Evolutionary conservation across 345 rosid genomes (phyloP), one percentile per base, ranked within the genome.

Genomic region (Bruguiera parviflora): DNA sequence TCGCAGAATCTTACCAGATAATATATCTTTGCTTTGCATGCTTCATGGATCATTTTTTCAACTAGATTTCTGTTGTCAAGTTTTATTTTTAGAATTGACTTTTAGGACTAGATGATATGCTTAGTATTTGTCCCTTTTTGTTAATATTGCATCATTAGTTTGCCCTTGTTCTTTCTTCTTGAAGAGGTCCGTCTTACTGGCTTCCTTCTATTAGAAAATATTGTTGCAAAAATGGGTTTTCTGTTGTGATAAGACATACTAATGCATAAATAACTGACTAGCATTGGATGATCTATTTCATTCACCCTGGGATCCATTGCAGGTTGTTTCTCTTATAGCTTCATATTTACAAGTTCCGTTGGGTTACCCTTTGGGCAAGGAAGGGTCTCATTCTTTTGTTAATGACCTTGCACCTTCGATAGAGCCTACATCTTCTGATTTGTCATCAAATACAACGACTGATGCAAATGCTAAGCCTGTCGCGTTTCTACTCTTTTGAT

Each of bases 371-470:
- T 53, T 96, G 76, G 86, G 67, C 19, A 69, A 92, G 53, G 88
- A 97, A 74, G 92, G 97, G 73, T 96, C 99, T 21, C 88, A 46
- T 67, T 87, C 98, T n/a, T 89, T 84, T 70, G 86, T 96, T 8
- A 75, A 64, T 63, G 97, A 96, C 73, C 79, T 75, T 75, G 91
- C 92, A 21, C 90, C 97, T 52, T 87, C 94, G 47, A 21, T 73
- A 35, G 98, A 92, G 77, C 77, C 86, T 65, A 59, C 83, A 37
- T 65, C 96, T n/a, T 75, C 86, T 68, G 92, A 90, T 66, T 69
- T 79, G 72, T 69, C 84, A 46, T 74, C 77, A 8, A 71, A 64
- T 79, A 19, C 83, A 60, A 63, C 75, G 8, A 61, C 77, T 77
- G 67, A 75, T 22, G 63, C 80, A 69, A 82, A 81, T 66, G 24